Conservation (phyloP, 1,284 basidiomycete genomes). For the Taiwanofungus camphoratus region DNA sequence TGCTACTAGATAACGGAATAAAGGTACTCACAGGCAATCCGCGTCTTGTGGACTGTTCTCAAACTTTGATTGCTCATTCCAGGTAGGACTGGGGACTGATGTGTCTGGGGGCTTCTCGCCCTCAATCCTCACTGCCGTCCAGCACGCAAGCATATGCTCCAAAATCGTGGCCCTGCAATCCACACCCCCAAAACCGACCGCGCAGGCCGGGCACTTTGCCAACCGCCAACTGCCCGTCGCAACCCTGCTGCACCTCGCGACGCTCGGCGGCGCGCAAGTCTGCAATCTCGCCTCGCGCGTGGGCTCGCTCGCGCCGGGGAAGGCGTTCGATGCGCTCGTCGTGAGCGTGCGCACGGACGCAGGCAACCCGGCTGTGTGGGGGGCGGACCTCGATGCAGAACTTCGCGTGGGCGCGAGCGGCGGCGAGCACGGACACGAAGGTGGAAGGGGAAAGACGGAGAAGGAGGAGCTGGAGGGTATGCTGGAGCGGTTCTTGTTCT, state of each 20-base stretch:
- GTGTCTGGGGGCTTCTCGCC: conserved; percentile 86
- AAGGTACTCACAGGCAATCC: conserved; percentile 49
- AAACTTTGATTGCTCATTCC: conserved; percentile 1
- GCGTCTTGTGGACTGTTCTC: neutral
- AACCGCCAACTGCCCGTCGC: conserved; percentile 66
- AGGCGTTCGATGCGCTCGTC: conserved; percentile 88
- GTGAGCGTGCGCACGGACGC: conserved; percentile 47
- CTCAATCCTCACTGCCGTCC: conserved; percentile 81
- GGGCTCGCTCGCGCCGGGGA: conserved; percentile 79
- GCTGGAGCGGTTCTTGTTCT: conserved; percentile 74
- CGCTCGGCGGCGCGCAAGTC: conserved; percentile 85
- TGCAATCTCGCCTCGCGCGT: conserved; percentile 67
- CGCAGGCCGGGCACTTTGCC: conserved; percentile 38
- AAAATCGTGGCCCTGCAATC: conserved; percentile 59
- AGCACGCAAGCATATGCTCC: conserved; percentile 78
- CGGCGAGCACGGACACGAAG: conserved; percentile 12
- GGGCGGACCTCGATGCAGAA: conserved; percentile 32
- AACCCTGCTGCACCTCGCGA: conserved; percentile 86
- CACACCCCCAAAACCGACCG: conserved; percentile 10
- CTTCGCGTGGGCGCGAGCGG: conserved; percentile 19
- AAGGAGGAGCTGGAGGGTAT: conserved; percentile 38
- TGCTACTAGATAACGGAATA: conserved; percentile 77
- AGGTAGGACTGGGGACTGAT: conserved; percentile 90
- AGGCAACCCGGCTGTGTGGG: conserved; percentile 63
- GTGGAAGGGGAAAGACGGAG: conserved; percentile 16